phyloP scores from a whole-genome alignment of 257 asterid genomes.

The Nicotiana otophora region DNA sequence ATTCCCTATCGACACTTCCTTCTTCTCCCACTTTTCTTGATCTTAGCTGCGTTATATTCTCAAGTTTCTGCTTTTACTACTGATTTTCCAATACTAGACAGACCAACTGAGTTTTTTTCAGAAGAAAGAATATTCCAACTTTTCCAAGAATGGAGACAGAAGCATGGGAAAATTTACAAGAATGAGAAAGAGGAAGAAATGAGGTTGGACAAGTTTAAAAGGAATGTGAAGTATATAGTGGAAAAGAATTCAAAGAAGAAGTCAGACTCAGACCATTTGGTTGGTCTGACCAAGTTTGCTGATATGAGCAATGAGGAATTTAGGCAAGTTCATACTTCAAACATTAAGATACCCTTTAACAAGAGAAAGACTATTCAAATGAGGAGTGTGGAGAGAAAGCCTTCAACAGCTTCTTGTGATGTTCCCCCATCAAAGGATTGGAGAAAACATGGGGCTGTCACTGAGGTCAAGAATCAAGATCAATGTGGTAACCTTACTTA shows the following conservation, averaged over 20 bases:
- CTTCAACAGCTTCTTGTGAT: conserved; percentile 12
- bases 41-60: not conserved
- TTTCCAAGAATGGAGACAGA: conserved; percentile 27
- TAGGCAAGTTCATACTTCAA: conserved; percentile 1
- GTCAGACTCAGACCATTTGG: not conserved
- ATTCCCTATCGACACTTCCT: not conserved
- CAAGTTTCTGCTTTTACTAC: conserved; percentile 5
- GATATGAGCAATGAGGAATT: conserved; percentile 35
- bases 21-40: not conserved
- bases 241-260: conserved; percentile 17
- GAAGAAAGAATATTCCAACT: conserved; percentile 16
- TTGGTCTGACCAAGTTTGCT: conserved; percentile 31
- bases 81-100: conserved; percentile 6
- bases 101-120: not conserved
- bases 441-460: conserved; percentile 33
- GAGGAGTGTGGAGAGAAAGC: not conserved
- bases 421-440: conserved; percentile 28
- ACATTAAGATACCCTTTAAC: conserved; percentile 1
- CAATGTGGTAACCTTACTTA: conserved; percentile 15
- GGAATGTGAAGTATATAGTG: conserved; percentile 21
- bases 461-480: conserved; percentile 28
- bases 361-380: not conserved
- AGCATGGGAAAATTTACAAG: conserved; percentile 20
- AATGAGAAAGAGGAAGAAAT: conserved; percentile 19
- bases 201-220: conserved; percentile 17